A percentile compares a stretch with the other conserved stretches of the same genome.
Conservation (phyloP, 768 basidiomycete species). For the Candolleomyces eurysporus region DNA sequence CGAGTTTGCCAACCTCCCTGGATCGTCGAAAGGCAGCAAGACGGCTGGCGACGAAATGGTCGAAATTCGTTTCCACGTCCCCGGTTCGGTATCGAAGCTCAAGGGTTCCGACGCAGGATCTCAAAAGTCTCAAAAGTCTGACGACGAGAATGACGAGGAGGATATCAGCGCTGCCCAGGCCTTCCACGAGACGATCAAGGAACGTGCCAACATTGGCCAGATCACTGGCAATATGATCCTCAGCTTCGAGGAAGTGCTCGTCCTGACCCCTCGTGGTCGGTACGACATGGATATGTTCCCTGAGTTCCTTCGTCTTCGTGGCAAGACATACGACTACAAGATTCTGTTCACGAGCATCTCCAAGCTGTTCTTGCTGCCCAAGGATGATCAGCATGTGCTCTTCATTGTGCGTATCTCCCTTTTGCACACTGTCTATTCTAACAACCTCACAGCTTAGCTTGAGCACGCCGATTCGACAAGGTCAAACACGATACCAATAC, state of each 20-base stretch:
- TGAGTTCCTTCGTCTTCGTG: slow-evolving; percentile 90
- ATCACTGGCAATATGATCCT: slow-evolving; percentile 89
- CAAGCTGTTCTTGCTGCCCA: slow-evolving; percentile 88
- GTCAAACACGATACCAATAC: slow-evolving; percentile 97
- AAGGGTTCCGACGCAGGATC: slow-evolving; percentile 75
- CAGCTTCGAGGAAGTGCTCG: slow-evolving; percentile 92
- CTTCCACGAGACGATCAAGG: slow-evolving; percentile 95
- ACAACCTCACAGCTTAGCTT: slow-evolving; percentile 66
- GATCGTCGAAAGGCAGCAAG: slow-evolving; percentile 35
- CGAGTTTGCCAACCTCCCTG: slow-evolving; percentile 70
- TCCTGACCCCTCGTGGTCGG: slow-evolving; percentile 92
- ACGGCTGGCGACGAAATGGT: slow-evolving; percentile 79
- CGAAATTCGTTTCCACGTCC: slow-evolving; percentile 96
- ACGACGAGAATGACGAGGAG: slow-evolving; percentile 71
- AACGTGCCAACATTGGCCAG: slow-evolving; percentile 92
- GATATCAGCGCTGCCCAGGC: slow-evolving; percentile 92
- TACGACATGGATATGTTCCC: slow-evolving; percentile 99
- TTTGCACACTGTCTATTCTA: not conserved
- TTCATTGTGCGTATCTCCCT: slow-evolving; percentile 70
- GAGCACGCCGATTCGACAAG: slow-evolving; percentile 93
- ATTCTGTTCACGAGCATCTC: slow-evolving; percentile 88
- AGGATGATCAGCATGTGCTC: slow-evolving; percentile 93
- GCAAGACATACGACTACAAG: slow-evolving; percentile 99
- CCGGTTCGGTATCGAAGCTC: slow-evolving; percentile 62
- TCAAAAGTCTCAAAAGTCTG: slow-evolving; percentile 68